Conservation (phyloP, 768 basidiomycete species). For the Lyophyllum decastes region DNA sequence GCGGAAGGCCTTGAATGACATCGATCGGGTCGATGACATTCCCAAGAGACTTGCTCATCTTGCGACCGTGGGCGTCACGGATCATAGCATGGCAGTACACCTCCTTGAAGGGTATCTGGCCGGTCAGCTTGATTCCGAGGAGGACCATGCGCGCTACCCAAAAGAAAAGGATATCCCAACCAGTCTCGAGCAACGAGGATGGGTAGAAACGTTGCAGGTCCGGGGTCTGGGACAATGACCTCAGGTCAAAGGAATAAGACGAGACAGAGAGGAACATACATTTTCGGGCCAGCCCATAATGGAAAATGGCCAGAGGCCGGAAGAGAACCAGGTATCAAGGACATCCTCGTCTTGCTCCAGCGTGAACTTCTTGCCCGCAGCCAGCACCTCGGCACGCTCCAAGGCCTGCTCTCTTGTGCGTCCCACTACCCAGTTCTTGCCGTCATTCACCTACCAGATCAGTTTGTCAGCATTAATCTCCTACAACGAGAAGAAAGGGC, state of each 20-base stretch:
- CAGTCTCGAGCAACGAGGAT: slow-evolving; percentile 89
- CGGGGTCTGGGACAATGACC: slow-evolving; percentile 52
- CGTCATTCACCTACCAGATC: slow-evolving; percentile 55
- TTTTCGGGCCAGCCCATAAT: slow-evolving; percentile 98
- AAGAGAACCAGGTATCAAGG: slow-evolving; percentile 99
- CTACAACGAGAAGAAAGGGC: not conserved
- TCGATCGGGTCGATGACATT: slow-evolving; percentile 98
- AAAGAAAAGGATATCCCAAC: slow-evolving; percentile 99
- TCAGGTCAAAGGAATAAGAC: not conserved
- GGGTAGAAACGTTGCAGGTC: slow-evolving; percentile 89
- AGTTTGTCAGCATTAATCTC: not conserved
- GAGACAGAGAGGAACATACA: slow-evolving; percentile 48
- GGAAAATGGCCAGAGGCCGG: slow-evolving; percentile 95
- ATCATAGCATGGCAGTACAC: slow-evolving; percentile 99
- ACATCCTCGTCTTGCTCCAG: slow-evolving; percentile 96
- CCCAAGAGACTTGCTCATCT: slow-evolving; percentile 98
- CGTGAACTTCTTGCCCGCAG: slow-evolving; percentile 65
- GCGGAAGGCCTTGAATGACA: slow-evolving; percentile 81
- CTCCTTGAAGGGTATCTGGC: slow-evolving; percentile 90
- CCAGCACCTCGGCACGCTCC: slow-evolving; percentile 69
- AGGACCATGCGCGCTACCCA: slow-evolving; percentile 99
- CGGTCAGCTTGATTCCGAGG: slow-evolving; percentile 88
- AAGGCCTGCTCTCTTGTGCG: slow-evolving; percentile 76
- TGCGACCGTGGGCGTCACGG: slow-evolving; percentile 96
- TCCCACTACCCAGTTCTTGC: slow-evolving; percentile 90